A percentile compares a stretch with the other conserved stretches of the same genome.
Evolutionary conservation across 2,329 filamentous ascomycete species (phyloP).

Genomic region (Ophiostoma sp.): DNA sequence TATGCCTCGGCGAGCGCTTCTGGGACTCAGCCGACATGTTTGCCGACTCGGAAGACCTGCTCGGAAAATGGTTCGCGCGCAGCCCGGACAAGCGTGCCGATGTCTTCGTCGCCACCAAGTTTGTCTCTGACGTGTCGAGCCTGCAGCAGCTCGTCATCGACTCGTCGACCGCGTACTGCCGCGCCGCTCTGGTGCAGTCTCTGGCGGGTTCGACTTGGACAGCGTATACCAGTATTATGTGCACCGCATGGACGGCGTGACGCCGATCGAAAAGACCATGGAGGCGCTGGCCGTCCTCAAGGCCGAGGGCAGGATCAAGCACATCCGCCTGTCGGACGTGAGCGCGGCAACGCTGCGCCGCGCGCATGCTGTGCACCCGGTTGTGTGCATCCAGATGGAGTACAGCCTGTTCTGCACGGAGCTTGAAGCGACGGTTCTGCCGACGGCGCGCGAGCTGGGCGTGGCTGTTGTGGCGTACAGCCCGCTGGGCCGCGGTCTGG

Average conservation of each 20-base stretch:
- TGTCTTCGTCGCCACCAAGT: slow-evolving; percentile 43
- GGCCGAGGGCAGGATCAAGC: slow-evolving; percentile 50
- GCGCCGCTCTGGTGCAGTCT: slow-evolving; percentile 36
- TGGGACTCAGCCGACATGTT: slow-evolving; percentile 50
- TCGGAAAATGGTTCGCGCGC: slow-evolving; percentile 49
- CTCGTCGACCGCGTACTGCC: not conserved
- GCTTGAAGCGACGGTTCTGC: slow-evolving; percentile 50
- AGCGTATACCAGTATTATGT: slow-evolving; percentile 53
- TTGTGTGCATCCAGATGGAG: slow-evolving; percentile 44
- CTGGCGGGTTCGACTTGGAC: slow-evolving; percentile 42
- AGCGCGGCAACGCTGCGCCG: slow-evolving; percentile 47
- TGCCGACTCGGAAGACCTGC: slow-evolving; percentile 43
- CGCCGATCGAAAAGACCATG: slow-evolving; percentile 46
- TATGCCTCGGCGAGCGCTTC: slow-evolving; percentile 44
- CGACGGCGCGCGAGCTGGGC: slow-evolving; percentile 54
- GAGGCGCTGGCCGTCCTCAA: slow-evolving; percentile 43
- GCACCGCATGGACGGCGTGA: slow-evolving; percentile 45
- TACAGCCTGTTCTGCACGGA: slow-evolving; percentile 49
- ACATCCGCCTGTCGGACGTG: slow-evolving; percentile 52
- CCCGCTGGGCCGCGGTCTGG: slow-evolving; percentile 54
- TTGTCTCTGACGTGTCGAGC: slow-evolving; percentile 33
- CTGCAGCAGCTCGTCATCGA: slow-evolving; percentile 21
- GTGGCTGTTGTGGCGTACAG: slow-evolving; percentile 53
- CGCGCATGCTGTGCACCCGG: slow-evolving; percentile 45
- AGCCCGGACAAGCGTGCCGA: slow-evolving; percentile 41